Evolutionary conservation across 768 basidiomycete species (phyloP).

Genomic region (Serendipita indica): DNA sequence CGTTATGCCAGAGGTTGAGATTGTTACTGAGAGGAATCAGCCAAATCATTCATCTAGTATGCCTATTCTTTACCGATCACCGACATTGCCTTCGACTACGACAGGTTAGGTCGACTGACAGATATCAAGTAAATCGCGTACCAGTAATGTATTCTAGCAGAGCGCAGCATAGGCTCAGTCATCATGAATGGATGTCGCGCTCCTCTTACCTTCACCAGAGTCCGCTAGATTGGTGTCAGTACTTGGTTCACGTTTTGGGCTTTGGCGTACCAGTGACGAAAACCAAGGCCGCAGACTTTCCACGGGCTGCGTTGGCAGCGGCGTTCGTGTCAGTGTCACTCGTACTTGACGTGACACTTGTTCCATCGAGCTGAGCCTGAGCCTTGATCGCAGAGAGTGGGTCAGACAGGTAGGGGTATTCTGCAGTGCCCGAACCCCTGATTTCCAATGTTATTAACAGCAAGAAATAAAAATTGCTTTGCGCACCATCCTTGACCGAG

Average conservation of each 20-base stretch:
- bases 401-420: conserved; percentile 24
- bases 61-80: conserved; percentile 25
- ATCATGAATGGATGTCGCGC: neutral
- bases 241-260: neutral
- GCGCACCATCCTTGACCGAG: conserved; percentile 44
- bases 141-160: conserved; percentile 6
- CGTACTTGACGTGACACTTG: conserved; percentile 32
- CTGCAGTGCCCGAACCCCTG: neutral
- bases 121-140: neutral
- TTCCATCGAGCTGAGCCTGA: conserved; percentile 26
- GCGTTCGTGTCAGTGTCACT: conserved; percentile 36
- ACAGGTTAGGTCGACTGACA: neutral
- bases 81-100: conserved; percentile 42
- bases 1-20: conserved; percentile 36
- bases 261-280: conserved; percentile 31
- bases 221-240: neutral
- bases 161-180: neutral
- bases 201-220: conserved; percentile 4
- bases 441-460: neutral
- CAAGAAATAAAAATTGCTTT: conserved; percentile 13
- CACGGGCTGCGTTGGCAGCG: conserved; percentile 30
- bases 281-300: conserved; percentile 31
- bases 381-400: conserved; percentile 30
- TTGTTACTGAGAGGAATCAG: conserved; percentile 24
- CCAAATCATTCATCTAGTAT: neutral